These are phyloP conservation scores for Penicillium chermesinum DNA, from an alignment of 495 filamentous ascomycete species.

Conservation along the genomic window DNA sequence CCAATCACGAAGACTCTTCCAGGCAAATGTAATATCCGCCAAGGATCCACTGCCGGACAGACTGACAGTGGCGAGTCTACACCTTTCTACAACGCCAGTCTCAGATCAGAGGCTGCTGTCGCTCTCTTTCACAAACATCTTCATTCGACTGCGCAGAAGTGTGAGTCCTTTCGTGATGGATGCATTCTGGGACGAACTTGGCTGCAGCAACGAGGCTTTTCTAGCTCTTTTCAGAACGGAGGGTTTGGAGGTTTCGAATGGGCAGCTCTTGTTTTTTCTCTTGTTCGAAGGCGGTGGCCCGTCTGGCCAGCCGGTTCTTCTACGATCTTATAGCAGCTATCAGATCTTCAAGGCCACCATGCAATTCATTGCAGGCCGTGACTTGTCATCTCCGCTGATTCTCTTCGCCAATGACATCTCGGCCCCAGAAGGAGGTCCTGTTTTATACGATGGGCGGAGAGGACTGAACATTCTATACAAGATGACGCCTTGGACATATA, in stretches of 20 bases:
- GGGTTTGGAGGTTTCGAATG: conserved; percentile 95
- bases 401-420: conserved; percentile 38
- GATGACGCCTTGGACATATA: conserved; percentile 83
- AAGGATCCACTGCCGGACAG: conserved; percentile 33
- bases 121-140: conserved; percentile 68
- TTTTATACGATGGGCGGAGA: conserved; percentile 60
- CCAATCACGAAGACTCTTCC: conserved; percentile 61
- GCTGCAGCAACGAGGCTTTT: conserved; percentile 83
- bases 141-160: conserved; percentile 58
- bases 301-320: conserved; percentile 64
- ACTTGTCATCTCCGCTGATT: conserved; percentile 62
- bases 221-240: conserved; percentile 58
- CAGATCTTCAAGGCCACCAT: conserved; percentile 91
- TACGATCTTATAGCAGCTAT: conserved; percentile 77
- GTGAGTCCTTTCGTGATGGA: conserved; percentile 69
- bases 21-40: conserved; percentile 63
- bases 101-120: conserved; percentile 71
- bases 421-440: conserved; percentile 34
- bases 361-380: conserved; percentile 70
- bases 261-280: conserved; percentile 69
- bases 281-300: conserved; percentile 70
- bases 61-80: conserved; percentile 47
- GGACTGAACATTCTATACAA: conserved; percentile 84
- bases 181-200: conserved; percentile 82
- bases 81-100: conserved; percentile 82